phyloP scores from a whole-genome alignment of 1,284 basidiomycete species.

The Albatrellus sp. region DNA sequence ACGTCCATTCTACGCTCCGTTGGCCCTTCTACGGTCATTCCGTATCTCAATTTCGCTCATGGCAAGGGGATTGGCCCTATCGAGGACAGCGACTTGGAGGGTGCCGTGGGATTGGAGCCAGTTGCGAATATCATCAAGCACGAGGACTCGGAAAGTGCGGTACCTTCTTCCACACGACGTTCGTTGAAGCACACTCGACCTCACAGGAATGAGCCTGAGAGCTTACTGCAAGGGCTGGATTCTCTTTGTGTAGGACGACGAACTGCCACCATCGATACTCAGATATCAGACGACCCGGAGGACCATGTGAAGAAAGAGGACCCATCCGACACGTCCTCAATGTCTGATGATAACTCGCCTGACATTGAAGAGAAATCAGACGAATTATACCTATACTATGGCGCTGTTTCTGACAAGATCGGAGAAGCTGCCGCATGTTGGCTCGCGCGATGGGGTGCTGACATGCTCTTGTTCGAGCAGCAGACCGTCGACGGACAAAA shows the following conservation, averaged over 20 bases:
- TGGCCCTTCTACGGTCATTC: slow-evolving; percentile 66
- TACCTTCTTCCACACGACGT: not conserved
- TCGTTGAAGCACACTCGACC: not conserved
- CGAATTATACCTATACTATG: slow-evolving; percentile 52
- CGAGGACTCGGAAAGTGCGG: not conserved
- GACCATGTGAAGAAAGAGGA: slow-evolving; percentile 19
- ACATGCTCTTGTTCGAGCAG: slow-evolving; percentile 64
- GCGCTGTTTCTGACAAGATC: slow-evolving; percentile 77
- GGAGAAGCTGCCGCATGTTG: slow-evolving; percentile 85
- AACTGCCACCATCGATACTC: slow-evolving; percentile 2
- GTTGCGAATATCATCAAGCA: slow-evolving; percentile 41
- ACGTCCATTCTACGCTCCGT: slow-evolving; percentile 63
- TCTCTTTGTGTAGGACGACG: slow-evolving; percentile 10
- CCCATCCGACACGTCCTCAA: slow-evolving; percentile 19
- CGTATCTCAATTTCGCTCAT: slow-evolving; percentile 76
- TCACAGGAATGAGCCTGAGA: slow-evolving; percentile 1
- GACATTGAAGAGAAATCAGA: not conserved
- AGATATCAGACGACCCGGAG: not conserved
- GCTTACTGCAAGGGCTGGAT: slow-evolving; percentile 12
- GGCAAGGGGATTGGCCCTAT: slow-evolving; percentile 57
- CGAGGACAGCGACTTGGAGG: slow-evolving; percentile 35
- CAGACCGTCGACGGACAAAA: slow-evolving; percentile 13
- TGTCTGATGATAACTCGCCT: slow-evolving; percentile 15
- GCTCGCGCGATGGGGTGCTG: slow-evolving; percentile 77
- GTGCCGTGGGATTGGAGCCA: slow-evolving; percentile 57